Evolutionary conservation across 805 yeast genomes (phyloP).

Genomic region (Metschnikowia cubensis): DNA sequence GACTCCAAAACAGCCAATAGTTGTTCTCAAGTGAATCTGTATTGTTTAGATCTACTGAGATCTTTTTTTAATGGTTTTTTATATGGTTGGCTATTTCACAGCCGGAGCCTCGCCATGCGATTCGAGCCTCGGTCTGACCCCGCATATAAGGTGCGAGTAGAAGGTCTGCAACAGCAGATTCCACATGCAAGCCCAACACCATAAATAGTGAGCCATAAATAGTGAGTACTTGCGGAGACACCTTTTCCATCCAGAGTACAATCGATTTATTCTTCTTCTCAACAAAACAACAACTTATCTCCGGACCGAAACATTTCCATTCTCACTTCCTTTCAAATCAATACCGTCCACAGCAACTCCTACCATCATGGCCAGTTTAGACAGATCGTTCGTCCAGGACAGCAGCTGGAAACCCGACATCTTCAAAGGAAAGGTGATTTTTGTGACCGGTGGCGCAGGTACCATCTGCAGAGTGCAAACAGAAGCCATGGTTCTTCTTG

Average conservation of each 20-base stretch:
- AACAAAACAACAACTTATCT: no score
- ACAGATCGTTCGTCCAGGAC: slow-evolving; percentile 26
- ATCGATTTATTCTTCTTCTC: no score
- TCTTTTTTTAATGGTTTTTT: no score
- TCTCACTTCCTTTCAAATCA: background rate
- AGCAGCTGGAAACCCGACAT: slow-evolving; percentile 53
- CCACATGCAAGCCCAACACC: slow-evolving; percentile 1
- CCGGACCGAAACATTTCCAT: background rate
- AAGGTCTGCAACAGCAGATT: background rate
- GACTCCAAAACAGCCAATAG: no score
- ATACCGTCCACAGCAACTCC: background rate
- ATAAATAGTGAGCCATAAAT: background rate
- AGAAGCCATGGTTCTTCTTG: slow-evolving; percentile 76
- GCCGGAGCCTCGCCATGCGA: background rate
- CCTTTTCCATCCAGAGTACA: no score
- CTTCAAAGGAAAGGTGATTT: slow-evolving; percentile 80
- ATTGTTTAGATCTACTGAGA: no score
- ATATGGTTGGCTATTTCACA: background rate
- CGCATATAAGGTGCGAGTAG: background rate
- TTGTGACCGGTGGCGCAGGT: slow-evolving; percentile 96
- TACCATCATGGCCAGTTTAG: slow-evolving; percentile 26
- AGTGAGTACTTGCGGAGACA: background rate
- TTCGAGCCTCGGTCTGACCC: slow-evolving; percentile 4
- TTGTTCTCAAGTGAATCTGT: no score
- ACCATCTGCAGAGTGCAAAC: slow-evolving; percentile 90